phyloP scores from a whole-genome alignment of 2,329 filamentous ascomycete genomes.

The Aspergillus fijiensis region DNA sequence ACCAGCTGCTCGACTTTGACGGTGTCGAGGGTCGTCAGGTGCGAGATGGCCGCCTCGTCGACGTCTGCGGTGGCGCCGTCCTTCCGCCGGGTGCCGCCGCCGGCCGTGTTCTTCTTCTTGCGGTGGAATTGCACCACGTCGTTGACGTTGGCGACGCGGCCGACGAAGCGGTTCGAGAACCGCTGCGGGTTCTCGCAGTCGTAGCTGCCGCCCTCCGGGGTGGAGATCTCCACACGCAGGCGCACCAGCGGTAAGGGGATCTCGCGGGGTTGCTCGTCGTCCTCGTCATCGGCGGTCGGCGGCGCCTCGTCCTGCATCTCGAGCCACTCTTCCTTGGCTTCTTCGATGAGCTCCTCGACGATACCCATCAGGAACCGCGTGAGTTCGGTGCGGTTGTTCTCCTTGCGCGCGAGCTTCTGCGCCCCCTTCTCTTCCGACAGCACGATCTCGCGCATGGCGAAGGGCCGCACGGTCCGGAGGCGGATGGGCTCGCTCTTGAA shows the following conservation, averaged over 20 bases:
- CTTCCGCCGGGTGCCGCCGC: constrained; percentile 47
- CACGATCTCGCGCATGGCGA: constrained; percentile 79
- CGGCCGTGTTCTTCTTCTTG: constrained; percentile 65
- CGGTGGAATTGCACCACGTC: constrained; percentile 92
- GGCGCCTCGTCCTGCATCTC: constrained; percentile 65
- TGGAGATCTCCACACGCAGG: constrained; percentile 85
- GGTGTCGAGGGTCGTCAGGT: constrained; percentile 64
- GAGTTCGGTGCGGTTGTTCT: constrained; percentile 78
- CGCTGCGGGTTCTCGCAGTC: constrained; percentile 94
- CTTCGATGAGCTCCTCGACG: constrained; percentile 81
- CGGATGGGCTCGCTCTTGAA: constrained; percentile 79
- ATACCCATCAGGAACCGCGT: constrained; percentile 73
- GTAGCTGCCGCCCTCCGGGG: constrained; percentile 79
- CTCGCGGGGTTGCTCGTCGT: constrained; percentile 43
- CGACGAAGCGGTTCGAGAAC: constrained; percentile 88
- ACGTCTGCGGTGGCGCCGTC: constrained; percentile 51
- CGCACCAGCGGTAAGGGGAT: constrained; percentile 80
- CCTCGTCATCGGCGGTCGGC: constrained; percentile 49
- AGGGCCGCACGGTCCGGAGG: constrained; percentile 85
- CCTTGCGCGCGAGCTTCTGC: constrained; percentile 72
- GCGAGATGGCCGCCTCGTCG: constrained; percentile 62
- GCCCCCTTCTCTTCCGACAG: constrained; percentile 74
- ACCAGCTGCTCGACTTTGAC: constrained; percentile 89
- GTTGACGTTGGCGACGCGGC: constrained; percentile 88
- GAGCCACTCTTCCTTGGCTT: constrained; percentile 79